phyloP scores from a whole-genome alignment of 768 basidiomycete species.

The Suillus spraguei region DNA sequence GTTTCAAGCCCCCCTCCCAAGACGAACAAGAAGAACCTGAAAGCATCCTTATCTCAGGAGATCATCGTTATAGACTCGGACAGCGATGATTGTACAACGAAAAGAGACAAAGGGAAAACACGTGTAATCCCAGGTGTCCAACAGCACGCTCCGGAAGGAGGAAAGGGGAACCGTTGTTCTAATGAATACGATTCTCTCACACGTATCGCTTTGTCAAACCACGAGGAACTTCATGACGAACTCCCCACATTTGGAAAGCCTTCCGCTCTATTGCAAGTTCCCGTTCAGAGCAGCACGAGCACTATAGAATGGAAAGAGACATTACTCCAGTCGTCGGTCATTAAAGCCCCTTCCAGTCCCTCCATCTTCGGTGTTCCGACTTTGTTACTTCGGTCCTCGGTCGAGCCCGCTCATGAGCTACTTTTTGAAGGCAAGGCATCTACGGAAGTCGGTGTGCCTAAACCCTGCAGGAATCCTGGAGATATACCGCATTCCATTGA shows the following conservation, averaged over 20 bases:
- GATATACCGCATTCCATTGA: not conserved
- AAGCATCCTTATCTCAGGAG: conserved; percentile 32
- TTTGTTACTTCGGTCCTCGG: conserved; percentile 18
- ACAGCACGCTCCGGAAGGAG: not conserved
- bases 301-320: not conserved
- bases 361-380: conserved; percentile 24
- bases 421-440: not conserved
- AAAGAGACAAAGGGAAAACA: conserved; percentile 3
- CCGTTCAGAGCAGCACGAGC: not conserved
- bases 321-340: conserved; percentile 3
- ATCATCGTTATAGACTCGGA: conserved; percentile 69
- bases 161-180: not conserved
- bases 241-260: conserved; percentile 27
- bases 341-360: not conserved
- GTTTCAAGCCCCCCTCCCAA: conserved; percentile 10
- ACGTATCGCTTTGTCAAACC: not conserved
- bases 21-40: conserved; percentile 13
- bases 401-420: not conserved
- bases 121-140: not conserved
- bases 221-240: not conserved
- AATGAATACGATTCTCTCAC: conserved; percentile 2
- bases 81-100: conserved; percentile 39
- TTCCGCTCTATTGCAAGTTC: conserved; percentile 25
- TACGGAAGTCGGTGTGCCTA: not conserved
- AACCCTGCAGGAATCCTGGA: not conserved